Conservation (phyloP, 352 stramenopile species). For the Pythium pyrilobum region DNA sequence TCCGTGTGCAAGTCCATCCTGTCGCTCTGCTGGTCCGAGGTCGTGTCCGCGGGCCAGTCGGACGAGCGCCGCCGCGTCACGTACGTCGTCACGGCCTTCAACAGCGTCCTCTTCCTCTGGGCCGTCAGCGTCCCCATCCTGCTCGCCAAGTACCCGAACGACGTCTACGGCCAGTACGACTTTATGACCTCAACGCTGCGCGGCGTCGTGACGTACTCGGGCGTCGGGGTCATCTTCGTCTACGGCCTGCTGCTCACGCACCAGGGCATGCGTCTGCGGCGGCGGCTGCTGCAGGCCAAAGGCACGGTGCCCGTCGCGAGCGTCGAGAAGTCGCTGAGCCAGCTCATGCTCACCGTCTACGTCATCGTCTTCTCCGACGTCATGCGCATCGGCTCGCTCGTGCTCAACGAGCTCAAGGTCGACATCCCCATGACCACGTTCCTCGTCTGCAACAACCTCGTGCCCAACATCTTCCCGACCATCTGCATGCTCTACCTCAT, state of each 20-base stretch:
- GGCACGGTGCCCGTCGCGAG: conserved; percentile 59
- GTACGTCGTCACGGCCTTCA: conserved; percentile 51
- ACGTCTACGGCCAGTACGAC: conserved; percentile 54
- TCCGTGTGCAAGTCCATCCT: conserved; percentile 80
- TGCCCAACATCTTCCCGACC: conserved; percentile 79
- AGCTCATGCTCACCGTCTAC: conserved; percentile 76
- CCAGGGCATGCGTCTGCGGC: conserved; percentile 68
- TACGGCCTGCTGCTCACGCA: conserved; percentile 66
- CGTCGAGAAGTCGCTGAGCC: conserved; percentile 74
- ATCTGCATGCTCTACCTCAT: conserved; percentile 90
- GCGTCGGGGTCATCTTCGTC: conserved; percentile 48
- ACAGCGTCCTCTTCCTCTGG: conserved; percentile 50
- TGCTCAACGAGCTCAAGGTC: conserved; percentile 42
- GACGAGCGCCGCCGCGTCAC: conserved; percentile 47
- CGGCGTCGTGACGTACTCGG: conserved; percentile 50
- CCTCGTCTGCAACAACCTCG: conserved; percentile 67
- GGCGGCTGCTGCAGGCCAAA: conserved; percentile 62
- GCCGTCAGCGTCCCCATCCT: conserved; percentile 50
- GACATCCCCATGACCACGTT: conserved; percentile 61
- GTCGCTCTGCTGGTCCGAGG: conserved; percentile 72
- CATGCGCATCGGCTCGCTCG: conserved; percentile 59
- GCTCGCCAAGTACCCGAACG: conserved; percentile 42
- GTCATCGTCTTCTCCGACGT: conserved; percentile 73
- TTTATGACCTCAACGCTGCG: conserved; percentile 58
- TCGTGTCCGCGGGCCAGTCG: conserved; percentile 70